phyloP scores from a whole-genome alignment of 768 basidiomycete species.

The Pulveroboletus ravenelii region DNA sequence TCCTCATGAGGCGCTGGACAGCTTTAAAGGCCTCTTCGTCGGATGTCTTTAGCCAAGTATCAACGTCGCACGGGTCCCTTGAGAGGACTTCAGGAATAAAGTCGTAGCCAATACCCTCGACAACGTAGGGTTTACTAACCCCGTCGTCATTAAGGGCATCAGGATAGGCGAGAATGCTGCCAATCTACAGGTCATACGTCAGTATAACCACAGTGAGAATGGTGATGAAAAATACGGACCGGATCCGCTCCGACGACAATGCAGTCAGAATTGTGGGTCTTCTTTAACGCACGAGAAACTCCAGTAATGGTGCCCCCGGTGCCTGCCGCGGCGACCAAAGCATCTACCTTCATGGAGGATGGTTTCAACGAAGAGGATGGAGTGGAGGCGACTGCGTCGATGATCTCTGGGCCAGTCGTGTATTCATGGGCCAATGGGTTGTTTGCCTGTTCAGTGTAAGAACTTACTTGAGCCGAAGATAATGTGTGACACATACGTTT shows the following conservation, averaged over 20 bases:
- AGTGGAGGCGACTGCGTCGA: slow-evolving; percentile 65
- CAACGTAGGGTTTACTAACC: slow-evolving; percentile 54
- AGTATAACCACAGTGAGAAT: not conserved
- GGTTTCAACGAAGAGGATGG: slow-evolving; percentile 53
- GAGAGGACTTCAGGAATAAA: slow-evolving; percentile 86
- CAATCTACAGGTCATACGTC: slow-evolving; percentile 48
- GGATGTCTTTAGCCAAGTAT: slow-evolving; percentile 80
- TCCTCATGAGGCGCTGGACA: slow-evolving; percentile 70
- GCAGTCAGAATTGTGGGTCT: slow-evolving; percentile 66
- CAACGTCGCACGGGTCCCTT: slow-evolving; percentile 52
- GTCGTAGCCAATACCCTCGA: slow-evolving; percentile 98
- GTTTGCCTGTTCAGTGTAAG: slow-evolving; percentile 44
- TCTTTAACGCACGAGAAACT: slow-evolving; percentile 73
- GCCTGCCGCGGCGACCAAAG: slow-evolving; percentile 81
- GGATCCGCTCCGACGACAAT: slow-evolving; percentile 89
- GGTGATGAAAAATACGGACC: slow-evolving; percentile 39
- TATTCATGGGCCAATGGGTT: slow-evolving; percentile 91
- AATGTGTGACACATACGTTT: slow-evolving; percentile 46
- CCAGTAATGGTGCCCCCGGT: slow-evolving; percentile 97
- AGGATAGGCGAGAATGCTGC: slow-evolving; percentile 81
- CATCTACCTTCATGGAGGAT: slow-evolving; percentile 75
- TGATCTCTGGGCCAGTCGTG: slow-evolving; percentile 89
- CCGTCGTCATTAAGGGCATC: slow-evolving; percentile 51
- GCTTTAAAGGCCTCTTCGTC: slow-evolving; percentile 80
- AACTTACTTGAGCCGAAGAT: not conserved